phyloP scores from a whole-genome alignment of 371 early-diverging fungal genomes.

The Mortierella sp. region DNA sequence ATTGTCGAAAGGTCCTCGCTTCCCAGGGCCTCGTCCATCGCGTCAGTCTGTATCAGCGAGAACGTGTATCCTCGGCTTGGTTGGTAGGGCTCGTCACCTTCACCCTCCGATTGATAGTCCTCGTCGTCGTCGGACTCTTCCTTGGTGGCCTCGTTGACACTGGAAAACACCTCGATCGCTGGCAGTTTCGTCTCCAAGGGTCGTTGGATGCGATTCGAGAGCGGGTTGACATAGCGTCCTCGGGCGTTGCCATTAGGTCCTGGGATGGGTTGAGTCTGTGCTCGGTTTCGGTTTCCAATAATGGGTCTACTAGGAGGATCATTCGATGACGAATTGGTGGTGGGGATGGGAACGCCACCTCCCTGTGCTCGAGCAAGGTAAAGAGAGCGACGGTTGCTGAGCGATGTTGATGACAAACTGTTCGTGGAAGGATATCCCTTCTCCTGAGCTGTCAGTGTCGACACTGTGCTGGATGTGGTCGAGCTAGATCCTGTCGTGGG shows the following conservation, averaged over 20 bases:
- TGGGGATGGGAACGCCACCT: slow-evolving; percentile 15
- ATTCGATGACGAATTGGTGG: slow-evolving; percentile 1
- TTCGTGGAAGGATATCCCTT: slow-evolving; percentile 4
- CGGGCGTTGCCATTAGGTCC: slow-evolving; percentile 37
- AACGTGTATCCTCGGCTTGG: slow-evolving; percentile 63
- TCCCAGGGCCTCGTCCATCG: slow-evolving; percentile 73
- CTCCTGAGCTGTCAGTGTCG: slow-evolving; percentile 6
- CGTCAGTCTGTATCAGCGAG: slow-evolving; percentile 72
- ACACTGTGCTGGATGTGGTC: not conserved
- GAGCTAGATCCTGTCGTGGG: slow-evolving; percentile 2
- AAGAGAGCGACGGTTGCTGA: slow-evolving; percentile 32
- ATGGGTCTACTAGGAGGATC: not conserved
- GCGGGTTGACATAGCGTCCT: slow-evolving; percentile 36
- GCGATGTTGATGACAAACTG: slow-evolving; percentile 27
- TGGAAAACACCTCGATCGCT: slow-evolving; percentile 72
- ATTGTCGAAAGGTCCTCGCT: slow-evolving; percentile 62
- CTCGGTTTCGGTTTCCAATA: slow-evolving; percentile 33
- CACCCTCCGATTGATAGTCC: slow-evolving; percentile 61
- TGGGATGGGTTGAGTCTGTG: slow-evolving; percentile 47
- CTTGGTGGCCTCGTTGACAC: slow-evolving; percentile 68
- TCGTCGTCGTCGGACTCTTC: slow-evolving; percentile 76
- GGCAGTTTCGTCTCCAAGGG: slow-evolving; percentile 59
- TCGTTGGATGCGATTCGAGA: slow-evolving; percentile 27
- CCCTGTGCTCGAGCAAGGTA: slow-evolving; percentile 56
- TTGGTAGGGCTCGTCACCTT: slow-evolving; percentile 59